These are phyloP conservation scores for Avena eriantha DNA, from an alignment of 176 grass and related monocot genomes.

Conservation along the genomic window DNA sequence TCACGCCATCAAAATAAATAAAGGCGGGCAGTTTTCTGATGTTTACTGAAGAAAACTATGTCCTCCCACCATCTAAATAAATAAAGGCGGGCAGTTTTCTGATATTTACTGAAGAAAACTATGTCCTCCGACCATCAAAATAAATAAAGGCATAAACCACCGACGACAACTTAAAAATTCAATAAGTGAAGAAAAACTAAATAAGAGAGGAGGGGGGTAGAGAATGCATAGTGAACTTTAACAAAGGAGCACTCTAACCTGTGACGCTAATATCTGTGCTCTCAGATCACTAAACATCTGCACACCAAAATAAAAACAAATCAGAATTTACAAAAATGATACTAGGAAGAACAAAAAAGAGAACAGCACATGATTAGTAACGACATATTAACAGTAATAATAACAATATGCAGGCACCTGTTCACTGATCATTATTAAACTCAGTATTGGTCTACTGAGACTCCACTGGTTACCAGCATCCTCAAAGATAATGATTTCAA, in stretches of 20 bases:
- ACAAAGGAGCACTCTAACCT: conserved; percentile 62
- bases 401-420: conserved; percentile 62
- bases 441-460: conserved; percentile 97
- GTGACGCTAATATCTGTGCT: conserved; percentile 89
- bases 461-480: conserved; percentile 99
- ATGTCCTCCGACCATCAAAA: not conserved
- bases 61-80: not conserved
- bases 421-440: conserved; percentile 98
- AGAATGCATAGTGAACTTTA: conserved; percentile 39
- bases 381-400: not conserved
- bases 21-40: not conserved
- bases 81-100: not conserved
- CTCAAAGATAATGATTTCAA: conserved; percentile 98
- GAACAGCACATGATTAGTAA: conserved; percentile 7
- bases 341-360: conserved; percentile 7
- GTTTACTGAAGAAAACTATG: conserved; percentile 6
- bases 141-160: not conserved
- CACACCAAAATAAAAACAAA: conserved; percentile 39
- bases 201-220: not conserved
- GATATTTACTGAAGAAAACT: conserved; percentile 5
- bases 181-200: conserved; percentile 6
- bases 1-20: not conserved
- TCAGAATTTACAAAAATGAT: conserved; percentile 19
- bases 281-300: conserved; percentile 95
- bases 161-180: not conserved